Conservation (phyloP, 305 asterid genomes). For the Solanum aculeatissimum region DNA sequence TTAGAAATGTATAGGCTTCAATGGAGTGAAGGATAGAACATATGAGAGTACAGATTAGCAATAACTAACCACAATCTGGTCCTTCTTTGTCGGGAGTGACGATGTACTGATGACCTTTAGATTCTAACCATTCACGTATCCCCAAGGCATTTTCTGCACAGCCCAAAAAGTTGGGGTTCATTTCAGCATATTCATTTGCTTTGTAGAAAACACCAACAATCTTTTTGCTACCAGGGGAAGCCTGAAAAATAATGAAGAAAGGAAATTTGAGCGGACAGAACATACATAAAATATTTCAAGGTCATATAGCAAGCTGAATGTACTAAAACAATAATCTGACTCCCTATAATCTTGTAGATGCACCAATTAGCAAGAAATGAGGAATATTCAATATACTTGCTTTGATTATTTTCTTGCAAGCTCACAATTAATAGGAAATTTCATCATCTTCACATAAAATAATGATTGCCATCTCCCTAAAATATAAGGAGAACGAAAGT, state of each 20-base stretch:
- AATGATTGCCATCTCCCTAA: not conserved
- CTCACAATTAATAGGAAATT: not conserved
- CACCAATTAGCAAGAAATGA: not conserved
- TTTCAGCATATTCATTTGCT: slow-evolving; percentile 74
- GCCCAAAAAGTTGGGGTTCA: slow-evolving; percentile 84
- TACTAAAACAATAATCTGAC: not conserved
- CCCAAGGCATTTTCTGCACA: slow-evolving; percentile 85
- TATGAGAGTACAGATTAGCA: not conserved
- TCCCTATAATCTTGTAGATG: not conserved
- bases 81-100: slow-evolving; percentile 94
- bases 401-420: not conserved
- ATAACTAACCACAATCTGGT: slow-evolving; percentile 54
- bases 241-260: slow-evolving; percentile 22
- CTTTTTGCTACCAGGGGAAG: slow-evolving; percentile 86
- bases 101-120: slow-evolving; percentile 75
- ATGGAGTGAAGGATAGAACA: not conserved
- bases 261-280: not conserved
- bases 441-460: not conserved
- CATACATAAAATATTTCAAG: not conserved
- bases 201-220: slow-evolving; percentile 91
- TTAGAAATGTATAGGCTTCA: not conserved
- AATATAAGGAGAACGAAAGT: not conserved
- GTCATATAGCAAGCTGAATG: not conserved
- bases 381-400: not conserved
- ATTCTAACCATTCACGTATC: slow-evolving; percentile 83